Percentiles rank a stretch among this genome's conserved stretches.
These are phyloP conservation scores for Nemania sp. DNA, from an alignment of 2,329 filamentous ascomycete genomes.

Conservation along the genomic window DNA sequence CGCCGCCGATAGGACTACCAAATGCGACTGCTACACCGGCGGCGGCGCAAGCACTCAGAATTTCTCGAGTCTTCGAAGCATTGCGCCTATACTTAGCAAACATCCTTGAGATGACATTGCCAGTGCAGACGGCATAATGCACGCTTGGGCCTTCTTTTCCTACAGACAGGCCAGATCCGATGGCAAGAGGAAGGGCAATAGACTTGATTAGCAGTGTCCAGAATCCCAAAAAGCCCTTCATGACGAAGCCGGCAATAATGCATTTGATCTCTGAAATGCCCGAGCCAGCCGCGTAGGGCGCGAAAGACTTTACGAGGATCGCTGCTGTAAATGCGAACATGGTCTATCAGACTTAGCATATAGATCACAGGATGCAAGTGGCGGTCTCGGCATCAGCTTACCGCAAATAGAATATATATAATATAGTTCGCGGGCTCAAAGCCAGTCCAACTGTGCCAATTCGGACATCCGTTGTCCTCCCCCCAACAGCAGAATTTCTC, in stretches of 20 bases:
- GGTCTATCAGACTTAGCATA: constrained; percentile 60
- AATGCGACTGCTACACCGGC: constrained; percentile 97
- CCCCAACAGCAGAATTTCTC: constrained; percentile 99
- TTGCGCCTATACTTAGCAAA: constrained; percentile 94
- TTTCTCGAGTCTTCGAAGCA: constrained; percentile 93
- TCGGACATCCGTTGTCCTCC: constrained; percentile 85
- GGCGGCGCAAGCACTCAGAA: constrained; percentile 92
- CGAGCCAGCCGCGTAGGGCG: constrained; percentile 94
- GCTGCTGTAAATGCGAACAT: constrained; percentile 86
- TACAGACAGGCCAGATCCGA: constrained; percentile 92
- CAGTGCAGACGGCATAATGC: constrained; percentile 98
- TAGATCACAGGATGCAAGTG: neutral
- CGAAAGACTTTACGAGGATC: constrained; percentile 87
- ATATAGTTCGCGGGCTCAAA: constrained; percentile 85
- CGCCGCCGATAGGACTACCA: constrained; percentile 95
- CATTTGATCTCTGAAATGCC: constrained; percentile 99
- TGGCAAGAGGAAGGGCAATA: constrained; percentile 87
- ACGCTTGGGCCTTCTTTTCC: constrained; percentile 98
- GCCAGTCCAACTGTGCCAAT: constrained; percentile 91
- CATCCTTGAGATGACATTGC: constrained; percentile 92
- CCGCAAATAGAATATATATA: constrained; percentile 87
- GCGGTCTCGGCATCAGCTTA: constrained; percentile 54
- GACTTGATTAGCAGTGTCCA: constrained; percentile 96
- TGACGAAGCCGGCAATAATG: constrained; percentile 98
- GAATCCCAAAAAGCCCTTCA: constrained; percentile 96